A percentile compares a stretch with the other conserved stretches of the same genome.
Conservation (phyloP, 768 basidiomycete genomes). For the Trametes villosa region DNA sequence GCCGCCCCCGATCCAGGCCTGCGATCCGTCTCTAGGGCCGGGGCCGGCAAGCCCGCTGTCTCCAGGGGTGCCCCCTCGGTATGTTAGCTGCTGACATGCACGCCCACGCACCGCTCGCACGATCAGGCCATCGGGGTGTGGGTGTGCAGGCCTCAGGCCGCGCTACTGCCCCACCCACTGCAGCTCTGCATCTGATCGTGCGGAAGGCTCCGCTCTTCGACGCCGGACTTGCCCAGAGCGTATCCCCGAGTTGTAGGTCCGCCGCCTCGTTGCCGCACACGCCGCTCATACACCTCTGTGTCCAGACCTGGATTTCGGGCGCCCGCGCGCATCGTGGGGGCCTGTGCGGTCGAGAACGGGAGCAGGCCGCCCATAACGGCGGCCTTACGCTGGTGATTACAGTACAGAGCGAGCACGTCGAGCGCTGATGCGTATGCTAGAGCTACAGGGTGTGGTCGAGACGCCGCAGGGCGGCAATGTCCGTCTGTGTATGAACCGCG, state of each 20-base stretch:
- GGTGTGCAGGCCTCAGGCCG: background rate
- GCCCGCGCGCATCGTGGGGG: background rate
- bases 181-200: slow-evolving; percentile 10
- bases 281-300: background rate
- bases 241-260: background rate
- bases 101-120: background rate
- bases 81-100: background rate
- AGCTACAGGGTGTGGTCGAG: slow-evolving; percentile 9
- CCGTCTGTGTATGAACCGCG: background rate
- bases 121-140: background rate
- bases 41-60: background rate
- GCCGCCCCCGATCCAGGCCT: background rate
- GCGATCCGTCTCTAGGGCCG: background rate
- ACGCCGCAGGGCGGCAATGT: background rate
- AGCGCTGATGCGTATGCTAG: slow-evolving; percentile 2
- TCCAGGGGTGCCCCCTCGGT: background rate
- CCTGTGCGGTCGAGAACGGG: too few relatives aligned
- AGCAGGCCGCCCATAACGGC: background rate
- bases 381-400: background rate
- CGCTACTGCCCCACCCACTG: slow-evolving; percentile 11
- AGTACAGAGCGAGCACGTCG: background rate
- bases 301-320: background rate
- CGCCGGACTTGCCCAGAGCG: slow-evolving; percentile 2
- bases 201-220: background rate
- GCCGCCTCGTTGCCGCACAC: slow-evolving; percentile 7